phyloP scores from a whole-genome alignment of 768 basidiomycete genomes.

The Sistotremastrum suecicum region DNA sequence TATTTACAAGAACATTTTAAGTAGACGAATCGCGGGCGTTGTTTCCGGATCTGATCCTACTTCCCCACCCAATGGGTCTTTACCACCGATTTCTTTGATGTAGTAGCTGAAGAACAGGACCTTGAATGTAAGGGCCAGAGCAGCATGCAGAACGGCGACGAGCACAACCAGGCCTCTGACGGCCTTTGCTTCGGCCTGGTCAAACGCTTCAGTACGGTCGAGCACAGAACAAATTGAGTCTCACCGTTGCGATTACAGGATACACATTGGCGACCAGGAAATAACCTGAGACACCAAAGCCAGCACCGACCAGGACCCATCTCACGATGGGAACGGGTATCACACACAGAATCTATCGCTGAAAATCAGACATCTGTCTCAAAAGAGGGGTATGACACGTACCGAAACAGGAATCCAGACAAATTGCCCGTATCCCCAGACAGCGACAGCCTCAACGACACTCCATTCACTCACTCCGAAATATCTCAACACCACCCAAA shows the following conservation, averaged over 20 bases:
- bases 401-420: conserved; percentile 85
- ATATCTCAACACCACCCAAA: conserved; percentile 81
- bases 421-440: conserved; percentile 76
- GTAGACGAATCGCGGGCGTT: no score
- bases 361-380: background rate
- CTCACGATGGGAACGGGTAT: conserved; percentile 73
- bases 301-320: conserved; percentile 64
- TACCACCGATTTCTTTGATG: conserved; percentile 24
- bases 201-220: background rate
- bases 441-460: conserved; percentile 63
- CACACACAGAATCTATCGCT: conserved; percentile 60
- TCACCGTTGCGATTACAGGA: conserved; percentile 72
- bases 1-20: no score
- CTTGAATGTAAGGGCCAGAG: conserved; percentile 76
- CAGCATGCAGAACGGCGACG: conserved; percentile 62
- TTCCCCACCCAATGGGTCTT: conserved; percentile 13
- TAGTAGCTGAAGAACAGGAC: conserved; percentile 58
- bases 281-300: conserved; percentile 70
- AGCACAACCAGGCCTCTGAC: conserved; percentile 71
- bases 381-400: conserved; percentile 13
- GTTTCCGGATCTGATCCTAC: no score
- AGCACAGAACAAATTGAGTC: conserved; percentile 14
- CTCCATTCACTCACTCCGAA: conserved; percentile 85
- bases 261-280: conserved; percentile 81
- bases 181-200: conserved; percentile 74